Conservation (phyloP, 2,329 filamentous ascomycete genomes). For the Aureobasidium sp. region DNA sequence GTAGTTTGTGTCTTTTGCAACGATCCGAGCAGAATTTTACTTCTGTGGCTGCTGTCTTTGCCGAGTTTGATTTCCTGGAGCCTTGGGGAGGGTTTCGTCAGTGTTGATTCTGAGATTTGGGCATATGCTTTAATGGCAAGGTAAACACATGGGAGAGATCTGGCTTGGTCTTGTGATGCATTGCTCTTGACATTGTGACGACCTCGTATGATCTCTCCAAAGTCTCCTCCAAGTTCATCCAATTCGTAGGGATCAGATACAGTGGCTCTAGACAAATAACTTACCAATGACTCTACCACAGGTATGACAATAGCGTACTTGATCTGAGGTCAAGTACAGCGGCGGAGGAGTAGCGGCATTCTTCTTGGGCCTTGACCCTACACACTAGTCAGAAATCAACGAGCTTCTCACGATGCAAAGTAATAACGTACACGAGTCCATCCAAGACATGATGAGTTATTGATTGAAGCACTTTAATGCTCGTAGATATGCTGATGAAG, state of each 20-base stretch:
- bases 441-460: slow-evolving; percentile 14
- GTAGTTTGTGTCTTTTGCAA: slow-evolving; percentile 48
- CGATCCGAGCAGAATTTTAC: slow-evolving; percentile 53
- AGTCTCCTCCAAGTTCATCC: not conserved
- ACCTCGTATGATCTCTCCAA: not conserved
- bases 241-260: not conserved
- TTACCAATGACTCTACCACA: slow-evolving; percentile 51
- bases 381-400: not conserved
- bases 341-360: slow-evolving; percentile 43
- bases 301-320: slow-evolving; percentile 49
- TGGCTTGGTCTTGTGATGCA: not conserved
- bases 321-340: slow-evolving; percentile 45
- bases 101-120: not conserved
- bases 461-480: not conserved
- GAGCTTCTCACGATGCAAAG: not conserved
- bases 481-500: not conserved
- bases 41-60: slow-evolving; percentile 25
- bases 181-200: not conserved
- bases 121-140: not conserved
- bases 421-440: slow-evolving; percentile 10
- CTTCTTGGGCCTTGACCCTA: slow-evolving; percentile 37
- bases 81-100: slow-evolving; percentile 10
- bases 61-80: slow-evolving; percentile 25
- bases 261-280: slow-evolving; percentile 1
- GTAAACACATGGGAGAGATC: not conserved